A percentile compares a stretch with the other conserved stretches of the same genome.
Evolutionary conservation across 495 filamentous ascomycete genomes (phyloP).

Genomic region (Tetracladium setigerum): DNA sequence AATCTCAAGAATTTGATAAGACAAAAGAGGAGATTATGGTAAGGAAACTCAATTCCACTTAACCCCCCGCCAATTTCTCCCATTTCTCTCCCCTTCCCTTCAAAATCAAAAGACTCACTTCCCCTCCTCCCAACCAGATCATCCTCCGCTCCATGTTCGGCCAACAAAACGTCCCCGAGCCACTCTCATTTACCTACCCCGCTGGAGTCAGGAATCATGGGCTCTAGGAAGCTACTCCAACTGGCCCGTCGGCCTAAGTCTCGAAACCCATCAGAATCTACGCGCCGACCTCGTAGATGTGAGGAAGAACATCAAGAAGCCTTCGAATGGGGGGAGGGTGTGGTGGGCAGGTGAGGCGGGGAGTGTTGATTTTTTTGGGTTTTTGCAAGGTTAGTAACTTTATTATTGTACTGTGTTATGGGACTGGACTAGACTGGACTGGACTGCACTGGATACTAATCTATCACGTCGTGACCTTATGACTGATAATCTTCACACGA

Average conservation of each 20-base stretch:
- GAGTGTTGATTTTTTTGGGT: constrained; percentile 62
- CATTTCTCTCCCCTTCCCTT: too few species aligned
- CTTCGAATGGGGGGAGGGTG: constrained; percentile 43
- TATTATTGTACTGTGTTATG: background rate
- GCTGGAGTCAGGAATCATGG: constrained; percentile 62
- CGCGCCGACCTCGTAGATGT: constrained; percentile 56
- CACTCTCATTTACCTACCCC: constrained; percentile 63
- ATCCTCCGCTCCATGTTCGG: too few species aligned
- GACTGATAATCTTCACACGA: background rate
- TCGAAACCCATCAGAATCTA: constrained; percentile 66
- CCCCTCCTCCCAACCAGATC: too few species aligned
- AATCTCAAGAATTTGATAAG: constrained; percentile 52
- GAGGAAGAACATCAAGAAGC: too few species aligned
- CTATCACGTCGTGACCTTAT: background rate
- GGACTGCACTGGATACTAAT: background rate
- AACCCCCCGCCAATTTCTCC: too few species aligned
- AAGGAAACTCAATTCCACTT: too few species aligned
- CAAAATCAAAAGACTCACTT: too few species aligned
- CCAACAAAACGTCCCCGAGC: constrained; percentile 51
- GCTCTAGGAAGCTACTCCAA: constrained; percentile 66
- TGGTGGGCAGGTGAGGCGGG: constrained; percentile 72
- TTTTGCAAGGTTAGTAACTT: constrained; percentile 51
- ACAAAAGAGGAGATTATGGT: constrained; percentile 58
- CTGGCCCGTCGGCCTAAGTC: constrained; percentile 58
- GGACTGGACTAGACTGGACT: too few species aligned